These are phyloP conservation scores for Gastroboletus turbinatus DNA, from an alignment of 1,284 basidiomycete species.

Conservation along the genomic window DNA sequence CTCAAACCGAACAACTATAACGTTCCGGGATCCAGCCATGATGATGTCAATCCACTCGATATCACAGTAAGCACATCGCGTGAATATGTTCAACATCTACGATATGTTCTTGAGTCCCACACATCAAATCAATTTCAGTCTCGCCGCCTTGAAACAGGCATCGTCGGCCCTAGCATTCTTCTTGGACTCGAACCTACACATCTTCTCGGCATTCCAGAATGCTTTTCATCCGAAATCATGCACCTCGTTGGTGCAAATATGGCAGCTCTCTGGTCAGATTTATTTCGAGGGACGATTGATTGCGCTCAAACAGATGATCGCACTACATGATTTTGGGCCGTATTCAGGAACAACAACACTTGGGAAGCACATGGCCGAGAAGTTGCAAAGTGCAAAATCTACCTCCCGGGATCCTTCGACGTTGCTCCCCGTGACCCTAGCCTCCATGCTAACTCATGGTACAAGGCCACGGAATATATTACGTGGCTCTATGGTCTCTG, in stretches of 20 bases:
- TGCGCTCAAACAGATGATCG: background rate
- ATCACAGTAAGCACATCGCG: background rate
- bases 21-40: background rate
- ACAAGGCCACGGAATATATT: no score
- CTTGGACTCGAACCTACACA: background rate
- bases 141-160: background rate
- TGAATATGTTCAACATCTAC: background rate
- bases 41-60: background rate
- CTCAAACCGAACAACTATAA: background rate
- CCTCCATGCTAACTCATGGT: background rate
- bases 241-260: background rate
- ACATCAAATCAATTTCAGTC: background rate
- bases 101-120: background rate
- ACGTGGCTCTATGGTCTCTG: no score
- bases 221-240: background rate
- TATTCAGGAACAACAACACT: background rate
- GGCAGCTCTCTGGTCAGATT: background rate
- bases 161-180: background rate
- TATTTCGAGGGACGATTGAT: background rate
- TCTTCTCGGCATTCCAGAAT: background rate
- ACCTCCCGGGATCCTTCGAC: background rate
- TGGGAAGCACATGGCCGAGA: background rate
- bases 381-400: background rate
- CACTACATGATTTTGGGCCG: background rate
- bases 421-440: background rate